Conservation (phyloP, 2,329 filamentous ascomycete genomes). For the Aspergillus novoparasiticus region DNA sequence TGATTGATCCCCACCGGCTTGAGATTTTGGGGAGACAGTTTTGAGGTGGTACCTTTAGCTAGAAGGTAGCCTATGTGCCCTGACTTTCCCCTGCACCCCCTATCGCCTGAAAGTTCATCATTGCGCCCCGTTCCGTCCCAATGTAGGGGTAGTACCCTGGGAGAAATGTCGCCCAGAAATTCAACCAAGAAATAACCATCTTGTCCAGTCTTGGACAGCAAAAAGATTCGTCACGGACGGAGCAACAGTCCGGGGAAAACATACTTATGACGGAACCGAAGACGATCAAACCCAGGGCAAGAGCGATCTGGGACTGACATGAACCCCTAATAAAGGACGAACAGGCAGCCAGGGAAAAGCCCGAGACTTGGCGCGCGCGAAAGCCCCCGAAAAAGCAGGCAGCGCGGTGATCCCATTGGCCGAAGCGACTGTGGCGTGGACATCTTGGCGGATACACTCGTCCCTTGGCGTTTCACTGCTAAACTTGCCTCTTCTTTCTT, state of each 20-base stretch:
- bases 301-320: not conserved
- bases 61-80: not conserved
- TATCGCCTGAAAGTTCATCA: not conserved
- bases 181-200: not conserved
- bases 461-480: slow-evolving; percentile 1
- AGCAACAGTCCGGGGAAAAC: not conserved
- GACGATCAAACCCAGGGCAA: not conserved
- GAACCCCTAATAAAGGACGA: not conserved
- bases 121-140: not conserved
- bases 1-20: not conserved
- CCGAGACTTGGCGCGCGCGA: not conserved
- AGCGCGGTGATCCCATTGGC: not conserved
- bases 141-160: not conserved
- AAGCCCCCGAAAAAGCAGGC: not conserved
- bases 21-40: not conserved
- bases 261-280: not conserved
- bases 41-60: not conserved
- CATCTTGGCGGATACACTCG: not conserved
- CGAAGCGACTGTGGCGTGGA: not conserved
- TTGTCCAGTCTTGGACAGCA: not conserved
- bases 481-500: not conserved
- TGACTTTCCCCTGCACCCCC: not conserved
- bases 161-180: not conserved
- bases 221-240: not conserved
- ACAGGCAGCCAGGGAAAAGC: not conserved